Evolutionary conservation across 2,329 filamentous ascomycete genomes (phyloP).

Genomic region (Fusarium sp.): DNA sequence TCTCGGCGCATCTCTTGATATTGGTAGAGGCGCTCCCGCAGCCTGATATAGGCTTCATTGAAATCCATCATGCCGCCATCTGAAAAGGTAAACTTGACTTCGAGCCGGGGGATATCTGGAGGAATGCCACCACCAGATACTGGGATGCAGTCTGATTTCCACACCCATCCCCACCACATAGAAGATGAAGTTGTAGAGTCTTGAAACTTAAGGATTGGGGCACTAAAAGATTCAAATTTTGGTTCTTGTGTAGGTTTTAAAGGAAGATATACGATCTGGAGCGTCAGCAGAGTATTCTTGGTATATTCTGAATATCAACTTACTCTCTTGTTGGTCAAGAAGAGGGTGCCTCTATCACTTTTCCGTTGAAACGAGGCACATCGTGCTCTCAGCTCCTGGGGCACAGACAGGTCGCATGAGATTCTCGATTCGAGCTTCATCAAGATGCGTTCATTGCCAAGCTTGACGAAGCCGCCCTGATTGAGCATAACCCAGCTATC

Average conservation of each 20-base stretch:
- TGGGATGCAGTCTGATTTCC: slow-evolving; percentile 84
- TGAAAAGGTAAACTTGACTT: slow-evolving; percentile 89
- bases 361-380: slow-evolving; percentile 76
- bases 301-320: slow-evolving; percentile 47
- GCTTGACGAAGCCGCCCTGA: slow-evolving; percentile 81
- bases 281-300: slow-evolving; percentile 14
- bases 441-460: slow-evolving; percentile 85
- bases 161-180: slow-evolving; percentile 94
- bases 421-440: slow-evolving; percentile 86
- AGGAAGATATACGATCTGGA: slow-evolving; percentile 88
- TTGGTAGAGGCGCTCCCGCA: slow-evolving; percentile 86
- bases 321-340: slow-evolving; percentile 89
- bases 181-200: slow-evolving; percentile 85
- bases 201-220: slow-evolving; percentile 86
- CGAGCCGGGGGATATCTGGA: slow-evolving; percentile 76
- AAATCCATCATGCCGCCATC: slow-evolving; percentile 97
- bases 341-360: slow-evolving; percentile 80
- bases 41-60: slow-evolving; percentile 82
- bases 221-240: slow-evolving; percentile 86
- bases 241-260: slow-evolving; percentile 71
- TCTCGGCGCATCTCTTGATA: slow-evolving; percentile 81
- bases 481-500: slow-evolving; percentile 92
- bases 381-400: slow-evolving; percentile 71
- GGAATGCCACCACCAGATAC: slow-evolving; percentile 88
- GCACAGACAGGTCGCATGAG: slow-evolving; percentile 79